phyloP scores from a whole-genome alignment of 495 filamentous ascomycete species.

The Xylaria bambusicola region DNA sequence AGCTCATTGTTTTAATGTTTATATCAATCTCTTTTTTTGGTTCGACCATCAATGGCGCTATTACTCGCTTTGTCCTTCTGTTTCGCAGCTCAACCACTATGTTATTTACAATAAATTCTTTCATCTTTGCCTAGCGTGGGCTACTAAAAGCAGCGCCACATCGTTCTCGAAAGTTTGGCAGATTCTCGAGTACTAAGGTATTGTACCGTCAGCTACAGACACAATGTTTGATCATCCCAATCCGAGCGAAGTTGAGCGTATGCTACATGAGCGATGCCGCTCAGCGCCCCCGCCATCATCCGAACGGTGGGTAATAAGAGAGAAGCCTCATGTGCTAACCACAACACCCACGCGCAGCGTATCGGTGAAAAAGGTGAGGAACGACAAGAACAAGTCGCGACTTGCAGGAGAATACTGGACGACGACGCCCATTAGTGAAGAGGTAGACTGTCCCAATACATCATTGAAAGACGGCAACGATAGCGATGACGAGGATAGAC shows the following conservation, averaged over 20 bases:
- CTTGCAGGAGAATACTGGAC: background rate
- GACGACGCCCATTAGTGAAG: background rate
- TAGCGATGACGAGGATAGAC: conserved; percentile 22
- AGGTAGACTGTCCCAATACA: no score
- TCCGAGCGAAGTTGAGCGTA: no score
- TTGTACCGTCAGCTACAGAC: no score
- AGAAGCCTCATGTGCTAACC: background rate
- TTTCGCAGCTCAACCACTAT: background rate
- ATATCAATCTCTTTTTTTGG: background rate
- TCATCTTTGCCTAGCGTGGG: background rate
- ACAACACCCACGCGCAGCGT: conserved; percentile 1
- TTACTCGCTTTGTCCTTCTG: background rate
- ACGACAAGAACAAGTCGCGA: background rate
- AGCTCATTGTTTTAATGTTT: background rate
- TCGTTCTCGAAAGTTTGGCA: background rate
- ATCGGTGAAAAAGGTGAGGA: background rate
- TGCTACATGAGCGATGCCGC: background rate
- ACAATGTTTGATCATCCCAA: no score
- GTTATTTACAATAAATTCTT: background rate
- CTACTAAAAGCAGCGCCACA: background rate
- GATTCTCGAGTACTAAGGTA: no score
- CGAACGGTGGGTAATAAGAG: background rate
- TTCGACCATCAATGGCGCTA: background rate
- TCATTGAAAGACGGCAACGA: no score
- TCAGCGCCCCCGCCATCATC: background rate